These are phyloP conservation scores for Sechiopsis laciniata DNA, from an alignment of 306 rosid genomes.

Conservation along the genomic window DNA sequence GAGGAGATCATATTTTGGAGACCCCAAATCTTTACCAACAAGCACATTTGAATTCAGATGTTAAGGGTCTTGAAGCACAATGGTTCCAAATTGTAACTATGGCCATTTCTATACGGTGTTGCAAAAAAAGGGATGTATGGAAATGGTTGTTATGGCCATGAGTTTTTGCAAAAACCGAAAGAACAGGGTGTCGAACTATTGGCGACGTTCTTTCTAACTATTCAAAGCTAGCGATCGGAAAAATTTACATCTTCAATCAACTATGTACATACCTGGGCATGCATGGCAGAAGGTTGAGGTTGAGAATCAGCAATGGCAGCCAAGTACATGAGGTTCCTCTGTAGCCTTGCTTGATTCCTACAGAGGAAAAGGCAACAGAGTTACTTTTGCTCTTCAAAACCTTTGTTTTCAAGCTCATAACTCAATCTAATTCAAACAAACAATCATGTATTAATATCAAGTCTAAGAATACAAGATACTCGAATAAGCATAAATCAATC, in stretches of 20 bases:
- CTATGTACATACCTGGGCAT: constrained; percentile 59
- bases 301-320: constrained; percentile 99
- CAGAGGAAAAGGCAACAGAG: not conserved
- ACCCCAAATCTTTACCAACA: too few species aligned
- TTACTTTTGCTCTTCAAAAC: not conserved
- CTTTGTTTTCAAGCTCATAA: not conserved
- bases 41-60: too few species aligned
- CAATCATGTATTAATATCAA: not conserved
- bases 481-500: not conserved
- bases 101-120: not conserved
- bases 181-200: not conserved
- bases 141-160: not conserved
- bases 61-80: not conserved
- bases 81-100: not conserved
- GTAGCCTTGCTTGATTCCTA: constrained; percentile 97
- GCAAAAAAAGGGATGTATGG: not conserved
- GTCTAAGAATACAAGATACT: not conserved
- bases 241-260: not conserved
- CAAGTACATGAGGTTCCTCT: constrained; percentile 92
- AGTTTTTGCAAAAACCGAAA: not conserved
- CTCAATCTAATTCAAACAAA: not conserved
- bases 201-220: not conserved
- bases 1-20: too few species aligned
- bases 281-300: constrained; percentile 83
- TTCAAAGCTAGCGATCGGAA: not conserved